phyloP scores from a whole-genome alignment of 1,139 yeast genomes.

The Lodderomyces parapsilosis region DNA sequence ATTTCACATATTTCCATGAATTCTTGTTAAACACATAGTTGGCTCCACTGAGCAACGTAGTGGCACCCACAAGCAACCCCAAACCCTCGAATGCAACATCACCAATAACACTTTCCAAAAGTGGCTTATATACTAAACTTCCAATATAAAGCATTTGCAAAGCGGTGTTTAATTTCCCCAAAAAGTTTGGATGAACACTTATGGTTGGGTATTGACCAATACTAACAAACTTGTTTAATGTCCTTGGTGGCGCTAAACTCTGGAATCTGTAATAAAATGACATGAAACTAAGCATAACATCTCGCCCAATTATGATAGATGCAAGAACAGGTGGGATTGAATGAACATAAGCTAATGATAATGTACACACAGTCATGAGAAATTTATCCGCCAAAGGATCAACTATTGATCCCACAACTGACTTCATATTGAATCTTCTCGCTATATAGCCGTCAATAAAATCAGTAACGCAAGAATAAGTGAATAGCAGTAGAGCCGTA shows the following conservation, averaged over 20 bases:
- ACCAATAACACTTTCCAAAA: conserved; percentile 32
- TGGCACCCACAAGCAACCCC: conserved; percentile 57
- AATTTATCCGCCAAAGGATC: conserved; percentile 97
- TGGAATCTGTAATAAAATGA: conserved; percentile 73
- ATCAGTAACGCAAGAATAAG: conserved; percentile 87
- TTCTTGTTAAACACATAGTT: conserved; percentile 68
- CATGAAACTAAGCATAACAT: conserved; percentile 69
- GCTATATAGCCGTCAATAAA: conserved; percentile 91
- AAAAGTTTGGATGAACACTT: conserved; percentile 83
- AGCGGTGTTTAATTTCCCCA: conserved; percentile 86
- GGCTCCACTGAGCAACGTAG: conserved; percentile 78
- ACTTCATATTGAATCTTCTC: conserved; percentile 68
- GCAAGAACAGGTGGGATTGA: conserved; percentile 73
- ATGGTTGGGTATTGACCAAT: conserved; percentile 61
- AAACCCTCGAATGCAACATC: conserved; percentile 17
- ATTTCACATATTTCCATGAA: conserved; percentile 50
- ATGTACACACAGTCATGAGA: conserved; percentile 82
- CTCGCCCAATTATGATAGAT: conserved; percentile 77
- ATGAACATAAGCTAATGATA: conserved; percentile 67
- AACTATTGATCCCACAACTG: conserved; percentile 84
- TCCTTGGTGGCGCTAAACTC: conserved; percentile 75
- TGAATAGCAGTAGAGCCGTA: conserved; percentile 69
- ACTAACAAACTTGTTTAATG: conserved; percentile 65
- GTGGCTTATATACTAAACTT: conserved; percentile 66
- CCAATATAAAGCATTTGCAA: conserved; percentile 92